These are phyloP conservation scores for Dactylellina haptotyla DNA, from an alignment of 2,329 filamentous ascomycete genomes.

Conservation along the genomic window DNA sequence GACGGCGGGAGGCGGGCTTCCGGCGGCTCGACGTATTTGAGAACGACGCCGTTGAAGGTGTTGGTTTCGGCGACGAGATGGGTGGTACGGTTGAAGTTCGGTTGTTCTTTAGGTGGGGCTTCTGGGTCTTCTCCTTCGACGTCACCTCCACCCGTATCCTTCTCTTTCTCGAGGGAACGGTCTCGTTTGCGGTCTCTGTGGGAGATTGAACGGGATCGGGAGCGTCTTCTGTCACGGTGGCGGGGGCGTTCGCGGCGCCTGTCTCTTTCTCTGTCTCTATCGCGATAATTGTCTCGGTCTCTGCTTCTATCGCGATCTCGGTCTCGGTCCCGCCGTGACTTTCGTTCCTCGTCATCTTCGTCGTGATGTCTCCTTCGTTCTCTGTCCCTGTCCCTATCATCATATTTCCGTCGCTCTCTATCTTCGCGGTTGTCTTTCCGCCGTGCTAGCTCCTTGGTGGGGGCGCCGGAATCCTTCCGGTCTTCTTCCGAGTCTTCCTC, in stretches of 20 bases:
- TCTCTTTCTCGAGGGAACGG: not conserved
- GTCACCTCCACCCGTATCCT: not conserved
- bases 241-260: too few species aligned
- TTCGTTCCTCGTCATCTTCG: conserved; percentile 51
- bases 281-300: conserved; percentile 55
- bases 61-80: conserved; percentile 89
- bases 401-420: conserved; percentile 51
- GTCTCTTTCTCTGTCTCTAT: conserved; percentile 9
- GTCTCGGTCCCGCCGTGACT: conserved; percentile 33
- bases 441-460: conserved; percentile 46
- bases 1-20: conserved; percentile 88
- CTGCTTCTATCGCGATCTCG: not conserved
- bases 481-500: conserved; percentile 8
- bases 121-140: conserved; percentile 55
- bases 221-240: conserved; percentile 7
- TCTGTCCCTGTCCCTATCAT: conserved; percentile 58
- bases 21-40: conserved; percentile 95
- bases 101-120: conserved; percentile 76
- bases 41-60: conserved; percentile 79
- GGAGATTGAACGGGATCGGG: conserved; percentile 1
- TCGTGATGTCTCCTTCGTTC: conserved; percentile 59
- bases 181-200: conserved; percentile 1
- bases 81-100: conserved; percentile 84
- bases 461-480: conserved; percentile 55
- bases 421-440: conserved; percentile 43